Evolutionary conservation across 116 monocot species (phyloP).

Genomic region (Phalaenopsis hybrid): DNA sequence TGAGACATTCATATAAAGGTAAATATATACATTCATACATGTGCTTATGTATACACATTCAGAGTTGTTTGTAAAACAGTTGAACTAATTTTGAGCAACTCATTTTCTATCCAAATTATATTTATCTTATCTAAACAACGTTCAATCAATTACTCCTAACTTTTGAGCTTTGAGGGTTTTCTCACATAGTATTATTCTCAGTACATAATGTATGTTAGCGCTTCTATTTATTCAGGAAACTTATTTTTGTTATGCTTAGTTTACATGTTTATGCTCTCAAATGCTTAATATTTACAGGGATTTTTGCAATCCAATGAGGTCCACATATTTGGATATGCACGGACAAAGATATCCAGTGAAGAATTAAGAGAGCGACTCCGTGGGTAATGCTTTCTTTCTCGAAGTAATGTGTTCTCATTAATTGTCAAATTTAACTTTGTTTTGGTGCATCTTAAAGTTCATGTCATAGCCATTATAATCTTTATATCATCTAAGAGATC

Average conservation of each 20-base stretch:
- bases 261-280: not conserved
- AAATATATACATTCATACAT: not conserved
- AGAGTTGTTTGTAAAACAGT: not conserved
- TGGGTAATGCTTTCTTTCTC: constrained; percentile 44
- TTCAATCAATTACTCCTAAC: not conserved
- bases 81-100: not conserved
- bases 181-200: not conserved
- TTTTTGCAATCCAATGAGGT: constrained; percentile 75
- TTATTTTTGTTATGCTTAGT: not conserved
- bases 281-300: constrained; percentile 36
- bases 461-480: not conserved
- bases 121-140: not conserved
- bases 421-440: not conserved
- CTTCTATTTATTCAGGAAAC: not conserved
- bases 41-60: not conserved
- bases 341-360: constrained; percentile 82
- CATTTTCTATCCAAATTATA: not conserved
- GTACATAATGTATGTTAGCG: not conserved
- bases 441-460: not conserved
- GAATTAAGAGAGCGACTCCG: constrained; percentile 81
- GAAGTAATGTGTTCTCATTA: not conserved
- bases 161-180: not conserved
- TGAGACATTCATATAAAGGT: not conserved
- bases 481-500: not conserved
- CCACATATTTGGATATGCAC: constrained; percentile 95